phyloP scores from a whole-genome alignment of 2,329 filamentous ascomycete species.

The Aspergillus arachidicola region DNA sequence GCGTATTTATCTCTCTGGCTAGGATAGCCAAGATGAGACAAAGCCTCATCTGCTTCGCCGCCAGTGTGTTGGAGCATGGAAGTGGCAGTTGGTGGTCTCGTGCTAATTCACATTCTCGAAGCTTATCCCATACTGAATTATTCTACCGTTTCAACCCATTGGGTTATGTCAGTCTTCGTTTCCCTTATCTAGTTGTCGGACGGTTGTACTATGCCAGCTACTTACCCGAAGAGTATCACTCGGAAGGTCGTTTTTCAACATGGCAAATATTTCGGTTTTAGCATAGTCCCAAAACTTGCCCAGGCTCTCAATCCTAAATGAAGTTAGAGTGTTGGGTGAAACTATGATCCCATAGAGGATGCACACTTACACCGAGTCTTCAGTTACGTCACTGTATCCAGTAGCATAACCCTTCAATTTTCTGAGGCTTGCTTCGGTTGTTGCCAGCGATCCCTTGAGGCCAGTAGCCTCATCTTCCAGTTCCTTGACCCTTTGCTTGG shows the following conservation, averaged over 20 bases:
- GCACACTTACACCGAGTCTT: background rate
- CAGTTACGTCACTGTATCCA: fast-evolving
- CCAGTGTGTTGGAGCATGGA: background rate
- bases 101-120: background rate
- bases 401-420: background rate
- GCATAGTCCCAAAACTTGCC: background rate
- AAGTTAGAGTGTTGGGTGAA: background rate
- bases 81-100: background rate
- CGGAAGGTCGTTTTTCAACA: background rate
- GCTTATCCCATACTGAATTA: background rate
- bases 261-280: background rate
- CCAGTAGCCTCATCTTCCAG: background rate
- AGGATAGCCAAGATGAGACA: background rate
- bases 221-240: background rate
- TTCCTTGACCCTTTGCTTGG: background rate
- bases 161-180: background rate
- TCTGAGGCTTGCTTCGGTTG: background rate
- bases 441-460: background rate
- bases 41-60: background rate
- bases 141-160: background rate
- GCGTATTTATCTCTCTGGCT: background rate
- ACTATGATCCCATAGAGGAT: background rate
- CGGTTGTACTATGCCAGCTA: background rate
- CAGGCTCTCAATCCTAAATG: background rate
- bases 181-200: background rate